Evolutionary conservation across 306 rosid species (phyloP).

Genomic region (Macrotyloma uniflorum): DNA sequence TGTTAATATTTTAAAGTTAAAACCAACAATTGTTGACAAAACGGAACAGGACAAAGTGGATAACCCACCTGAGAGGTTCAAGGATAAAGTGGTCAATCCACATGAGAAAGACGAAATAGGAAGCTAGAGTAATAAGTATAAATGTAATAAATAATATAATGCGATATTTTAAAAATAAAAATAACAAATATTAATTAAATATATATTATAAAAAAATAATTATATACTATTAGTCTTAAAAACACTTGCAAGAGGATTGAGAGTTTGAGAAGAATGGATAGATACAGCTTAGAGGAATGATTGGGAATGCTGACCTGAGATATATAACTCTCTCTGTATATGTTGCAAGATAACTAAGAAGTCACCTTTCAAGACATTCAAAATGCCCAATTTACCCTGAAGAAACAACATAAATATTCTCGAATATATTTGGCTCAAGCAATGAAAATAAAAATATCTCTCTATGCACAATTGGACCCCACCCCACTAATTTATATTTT

Average conservation of each 20-base stretch:
- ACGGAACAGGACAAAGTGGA: background rate
- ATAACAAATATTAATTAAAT: too few species aligned
- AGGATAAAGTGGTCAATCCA: background rate
- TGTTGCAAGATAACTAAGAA: background rate
- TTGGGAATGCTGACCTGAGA: background rate
- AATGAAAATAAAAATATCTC: background rate
- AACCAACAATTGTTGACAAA: background rate
- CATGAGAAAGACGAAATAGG: background rate
- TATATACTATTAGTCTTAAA: background rate
- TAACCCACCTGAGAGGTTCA: background rate
- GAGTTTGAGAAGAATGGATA: background rate
- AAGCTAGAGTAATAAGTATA: too few species aligned
- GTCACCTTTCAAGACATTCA: background rate
- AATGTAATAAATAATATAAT: too few species aligned
- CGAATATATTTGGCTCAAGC: background rate
- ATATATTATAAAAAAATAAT: too few species aligned
- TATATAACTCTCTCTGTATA: background rate
- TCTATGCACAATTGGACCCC: background rate
- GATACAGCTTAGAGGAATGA: background rate
- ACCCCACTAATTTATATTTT: background rate
- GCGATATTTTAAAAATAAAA: background rate
- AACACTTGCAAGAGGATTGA: background rate
- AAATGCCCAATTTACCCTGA: background rate
- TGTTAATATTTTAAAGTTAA: background rate
- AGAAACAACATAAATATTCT: background rate